Evolutionary conservation across 495 filamentous ascomycete species (phyloP), one percentile per base, ranked within the genome.

Genomic region (Usnea hakonensis): DNA sequence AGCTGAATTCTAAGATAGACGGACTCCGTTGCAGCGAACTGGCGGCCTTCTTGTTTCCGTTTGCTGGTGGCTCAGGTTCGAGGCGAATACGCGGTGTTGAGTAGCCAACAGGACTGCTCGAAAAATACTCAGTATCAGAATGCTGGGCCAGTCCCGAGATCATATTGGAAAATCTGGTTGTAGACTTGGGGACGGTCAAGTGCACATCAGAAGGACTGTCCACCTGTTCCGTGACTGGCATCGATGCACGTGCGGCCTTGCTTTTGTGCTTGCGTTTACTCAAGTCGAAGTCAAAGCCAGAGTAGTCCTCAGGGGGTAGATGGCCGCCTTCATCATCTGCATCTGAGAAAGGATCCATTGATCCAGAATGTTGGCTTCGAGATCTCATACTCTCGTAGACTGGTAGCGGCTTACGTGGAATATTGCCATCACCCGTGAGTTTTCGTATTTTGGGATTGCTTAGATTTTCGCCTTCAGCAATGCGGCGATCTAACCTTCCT

Each of bases 261-360:
- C 28, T 56, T 57, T 61, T 55, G 17, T 59, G 41, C 28, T 58
- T 62, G 32, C 43, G 64, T 35, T 57, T 60, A 62, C 28, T 57
- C 33, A 64, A 62, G n/a, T 64, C 48, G 46, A 67, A 65, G 16
- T 67, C 40, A 48, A 65, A 59, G 37, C 56, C 65, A 30, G 65
- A 65, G 19, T 41, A 63, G 14, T 61, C 55, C 7, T 64, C 37
- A 32, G 35, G 19, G 1, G 38, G 53, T 33, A 36, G 14, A 46
- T 43, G 32, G 43, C 33, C 28, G 19, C 41, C 54, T 59, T 38
- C 41, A 35, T 69, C 57, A 55, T 58, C 44, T 19, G 59, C 60
- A 35, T 72, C 71, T 11, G 68, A 66, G 63, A 74, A 74, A 19
- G 73, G 74, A 61, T 75, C 69, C 11, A 73, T 69, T 16, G 55